These are phyloP conservation scores for Alternaria metachromatica DNA, from an alignment of 2,329 filamentous ascomycete species.

Conservation along the genomic window DNA sequence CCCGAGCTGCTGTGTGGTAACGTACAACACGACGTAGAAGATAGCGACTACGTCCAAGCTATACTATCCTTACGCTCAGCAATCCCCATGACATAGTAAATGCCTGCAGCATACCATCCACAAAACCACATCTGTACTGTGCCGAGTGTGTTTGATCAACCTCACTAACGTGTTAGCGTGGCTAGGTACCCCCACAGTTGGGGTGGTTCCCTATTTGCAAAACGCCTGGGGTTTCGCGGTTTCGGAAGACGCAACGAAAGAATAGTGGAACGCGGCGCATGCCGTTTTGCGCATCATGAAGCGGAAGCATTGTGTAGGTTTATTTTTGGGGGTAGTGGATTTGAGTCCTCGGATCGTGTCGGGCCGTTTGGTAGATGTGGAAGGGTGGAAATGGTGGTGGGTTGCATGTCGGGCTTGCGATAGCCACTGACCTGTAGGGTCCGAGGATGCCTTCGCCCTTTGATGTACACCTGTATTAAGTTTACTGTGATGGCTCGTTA, in stretches of 20 bases:
- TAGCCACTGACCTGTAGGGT: not conserved
- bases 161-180: not conserved
- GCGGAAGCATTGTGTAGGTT: not conserved
- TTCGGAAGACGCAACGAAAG: slow-evolving; percentile 1
- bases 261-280: not conserved
- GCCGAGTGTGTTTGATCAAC: not conserved
- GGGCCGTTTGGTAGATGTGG: not conserved
- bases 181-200: not conserved
- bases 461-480: not conserved
- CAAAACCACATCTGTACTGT: not conserved
- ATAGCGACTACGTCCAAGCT: not conserved
- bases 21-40: not conserved
- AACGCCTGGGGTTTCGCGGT: slow-evolving; percentile 3
- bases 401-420: not conserved
- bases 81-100: not conserved
- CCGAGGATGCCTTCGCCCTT: not conserved
- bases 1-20: not conserved
- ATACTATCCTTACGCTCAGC: not conserved
- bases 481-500: not conserved
- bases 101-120: not conserved
- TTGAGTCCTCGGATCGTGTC: too few species aligned
- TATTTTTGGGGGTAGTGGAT: not conserved
- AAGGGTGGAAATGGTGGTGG: not conserved
- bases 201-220: not conserved
- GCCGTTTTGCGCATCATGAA: not conserved